Base-by-base conservation (phyloP, 2,329 filamentous ascomycete species). In the Hypoxylon sp. region DNA sequence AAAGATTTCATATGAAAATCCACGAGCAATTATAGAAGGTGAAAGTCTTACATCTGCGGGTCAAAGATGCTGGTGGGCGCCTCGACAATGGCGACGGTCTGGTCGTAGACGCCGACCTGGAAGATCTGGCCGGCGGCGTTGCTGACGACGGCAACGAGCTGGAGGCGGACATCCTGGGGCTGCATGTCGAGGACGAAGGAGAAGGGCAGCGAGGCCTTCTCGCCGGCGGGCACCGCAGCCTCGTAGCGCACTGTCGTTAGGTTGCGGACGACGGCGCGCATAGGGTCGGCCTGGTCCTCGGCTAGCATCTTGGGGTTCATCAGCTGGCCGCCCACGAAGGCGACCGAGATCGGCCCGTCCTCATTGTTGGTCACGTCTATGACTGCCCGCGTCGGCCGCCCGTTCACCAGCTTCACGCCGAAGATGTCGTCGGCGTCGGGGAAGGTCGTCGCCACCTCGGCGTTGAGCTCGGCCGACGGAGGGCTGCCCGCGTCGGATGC, bases 401-500 rank as follows among this genome's bases (percentile, higher is more conserved):
- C 92, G 74, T 99, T 99, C 81, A 98, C 85, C 67, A 98, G 87
- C 85, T 96, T 97, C 69, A 98, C 87, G 70, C 94, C 95, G 69
- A 97, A 95, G 77, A 96, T 88, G 80, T 96, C 91, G 79, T 96
- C 91, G 79, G 88, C 74, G 72, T 88, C 80, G 77, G 85, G 78
- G 80, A 87, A 84, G 74, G 80, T 81, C 58, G 88, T 83, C 65
- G 83, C 82, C 68, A 88, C 77, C 51, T 87, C 84, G 74, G 90
- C 87, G 63, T 86, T 85, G 69, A 89, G 75, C 65, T 84, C 78
- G 69, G 80, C 49, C 47, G 63, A 61, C 35, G 68, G 59, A 54
- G 69, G 60, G 46, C 59, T 66, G 45, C 62, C 62, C 17, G 65
- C 66, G 47, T 68, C 68, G 38, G 70, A 68, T 43, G 58, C 57